Base-by-base conservation (phyloP, 768 basidiomycete genomes). In the Daedalea quercina region DNA sequence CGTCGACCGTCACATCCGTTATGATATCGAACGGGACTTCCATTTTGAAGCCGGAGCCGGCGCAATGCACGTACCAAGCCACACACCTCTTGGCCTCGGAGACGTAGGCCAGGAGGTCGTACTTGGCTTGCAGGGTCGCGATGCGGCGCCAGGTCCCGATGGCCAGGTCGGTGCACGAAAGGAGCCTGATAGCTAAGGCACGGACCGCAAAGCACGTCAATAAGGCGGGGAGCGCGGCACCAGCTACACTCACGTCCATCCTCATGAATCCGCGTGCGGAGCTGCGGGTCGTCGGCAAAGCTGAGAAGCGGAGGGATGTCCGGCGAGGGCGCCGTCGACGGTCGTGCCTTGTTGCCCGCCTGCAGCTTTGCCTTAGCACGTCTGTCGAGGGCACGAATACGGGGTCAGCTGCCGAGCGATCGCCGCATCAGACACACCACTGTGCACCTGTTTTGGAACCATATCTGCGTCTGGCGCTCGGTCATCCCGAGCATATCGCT, bases 401-500 rank as follows among this genome's bases (percentile, higher is more conserved):
- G 37, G 15, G 3, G 35, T 54, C 35, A 48, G 48, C 31, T 47
- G 40, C 9, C 28, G 28, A 6, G 31, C 3, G 57, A 59, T 7
- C 24, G 60, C 46, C 13, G 9, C 34, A 15, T 51, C 35, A 56
- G 25, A 57, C 45, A 40, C 12, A 25, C 19, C 17, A 11, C 24
- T 20, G 57, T 73, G 53, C 57, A 85, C 89, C 89, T 75, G 64
- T 92, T 91, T 65, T 92, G 89, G 61, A 90, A 92, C 90, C 90
- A 91, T 44, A 92, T 86, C 68, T 91, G 90, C 0, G 87, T 90
- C 72, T 91, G 90, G 34, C 88, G 82, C 68, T 91, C 90, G 47
- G 86, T 79, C 85, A 92, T 90, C 15, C 87, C 86, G 3, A 92
- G 73, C 51, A 79, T 66, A 23, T 82, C 78, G 53, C 85, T 81